These are phyloP conservation scores for Gaeumannomyces tritici DNA, from an alignment of 2,329 filamentous ascomycete species.

Conservation along the genomic window DNA sequence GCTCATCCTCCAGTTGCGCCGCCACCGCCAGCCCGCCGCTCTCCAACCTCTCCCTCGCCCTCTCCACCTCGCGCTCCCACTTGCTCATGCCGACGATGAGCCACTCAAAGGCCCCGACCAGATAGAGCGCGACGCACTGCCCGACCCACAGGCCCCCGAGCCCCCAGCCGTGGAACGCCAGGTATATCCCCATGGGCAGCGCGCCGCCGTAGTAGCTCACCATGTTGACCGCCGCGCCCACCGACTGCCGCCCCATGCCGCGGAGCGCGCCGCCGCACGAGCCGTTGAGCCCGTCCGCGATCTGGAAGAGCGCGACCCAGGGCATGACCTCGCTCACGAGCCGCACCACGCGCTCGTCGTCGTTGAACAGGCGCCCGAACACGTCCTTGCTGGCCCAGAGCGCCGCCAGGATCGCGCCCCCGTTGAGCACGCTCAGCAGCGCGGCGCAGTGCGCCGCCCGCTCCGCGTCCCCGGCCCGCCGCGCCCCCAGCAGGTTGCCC, in stretches of 20 bases:
- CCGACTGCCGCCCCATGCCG: constrained; percentile 80
- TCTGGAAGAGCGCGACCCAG: constrained; percentile 81
- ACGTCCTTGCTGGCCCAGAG: constrained; percentile 62
- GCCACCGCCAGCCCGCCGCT: constrained; percentile 15
- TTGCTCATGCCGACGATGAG: constrained; percentile 65
- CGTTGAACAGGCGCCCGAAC: constrained; percentile 74
- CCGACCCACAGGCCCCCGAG: constrained; percentile 74
- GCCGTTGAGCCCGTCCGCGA: constrained; percentile 79
- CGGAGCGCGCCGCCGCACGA: constrained; percentile 72
- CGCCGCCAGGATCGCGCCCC: constrained; percentile 54
- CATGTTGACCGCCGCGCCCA: constrained; percentile 74
- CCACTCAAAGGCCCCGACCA: constrained; percentile 75
- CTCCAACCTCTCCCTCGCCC: constrained; percentile 64
- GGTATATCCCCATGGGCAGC: constrained; percentile 69
- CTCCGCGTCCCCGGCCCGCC: constrained; percentile 54
- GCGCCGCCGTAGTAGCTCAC: constrained; percentile 78
- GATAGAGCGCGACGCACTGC: constrained; percentile 70
- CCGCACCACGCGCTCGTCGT: constrained; percentile 60
- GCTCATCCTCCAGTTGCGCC: background rate
- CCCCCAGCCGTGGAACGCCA: constrained; percentile 82
- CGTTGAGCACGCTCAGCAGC: constrained; percentile 60
- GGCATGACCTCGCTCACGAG: constrained; percentile 74
- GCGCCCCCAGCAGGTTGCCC: constrained; percentile 69
- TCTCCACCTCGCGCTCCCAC: constrained; percentile 65
- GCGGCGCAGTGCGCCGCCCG: constrained; percentile 69